Evolutionary conservation across 1,284 basidiomycete genomes (phyloP).

Genomic region (Mycosarcoma mackinlayi): DNA sequence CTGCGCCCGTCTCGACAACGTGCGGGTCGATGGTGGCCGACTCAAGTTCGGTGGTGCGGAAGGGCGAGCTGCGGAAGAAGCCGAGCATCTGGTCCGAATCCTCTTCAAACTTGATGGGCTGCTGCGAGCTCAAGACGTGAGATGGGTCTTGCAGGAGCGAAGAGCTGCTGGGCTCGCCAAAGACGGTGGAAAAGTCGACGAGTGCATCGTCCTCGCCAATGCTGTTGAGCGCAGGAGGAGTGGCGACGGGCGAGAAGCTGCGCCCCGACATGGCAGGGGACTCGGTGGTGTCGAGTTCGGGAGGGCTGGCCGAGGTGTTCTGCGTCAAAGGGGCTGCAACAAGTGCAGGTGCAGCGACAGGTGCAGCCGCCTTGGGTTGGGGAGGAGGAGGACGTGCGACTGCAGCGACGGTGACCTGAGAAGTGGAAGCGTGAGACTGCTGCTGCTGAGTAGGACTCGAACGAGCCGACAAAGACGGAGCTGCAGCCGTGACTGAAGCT

Average conservation of each 20-base stretch:
- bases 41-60: constrained; percentile 33
- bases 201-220: constrained; percentile 26
- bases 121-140: not conserved
- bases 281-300: constrained; percentile 38
- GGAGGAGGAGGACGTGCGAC: constrained; percentile 26
- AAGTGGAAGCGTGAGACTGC: constrained; percentile 22
- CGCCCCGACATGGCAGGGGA: constrained; percentile 37
- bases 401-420: constrained; percentile 40
- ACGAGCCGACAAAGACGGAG: constrained; percentile 5
- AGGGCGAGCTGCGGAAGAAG: constrained; percentile 45
- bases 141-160: constrained; percentile 11
- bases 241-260: constrained; percentile 39
- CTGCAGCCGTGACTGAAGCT: too few relatives aligned
- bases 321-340: not conserved
- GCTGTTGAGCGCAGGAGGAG: constrained; percentile 28
- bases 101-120: constrained; percentile 33
- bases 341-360: not conserved
- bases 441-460: not conserved
- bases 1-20: constrained; percentile 29
- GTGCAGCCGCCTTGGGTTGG: constrained; percentile 16
- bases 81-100: constrained; percentile 31
- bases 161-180: constrained; percentile 31
- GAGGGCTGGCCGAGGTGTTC: constrained; percentile 22
- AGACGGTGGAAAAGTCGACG: constrained; percentile 33
- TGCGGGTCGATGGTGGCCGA: constrained; percentile 51